Evolutionary conservation across 2,329 filamentous ascomycete genomes (phyloP), one percentile per base, ranked within the genome.

Genomic region (Phialophora verrucosa): DNA sequence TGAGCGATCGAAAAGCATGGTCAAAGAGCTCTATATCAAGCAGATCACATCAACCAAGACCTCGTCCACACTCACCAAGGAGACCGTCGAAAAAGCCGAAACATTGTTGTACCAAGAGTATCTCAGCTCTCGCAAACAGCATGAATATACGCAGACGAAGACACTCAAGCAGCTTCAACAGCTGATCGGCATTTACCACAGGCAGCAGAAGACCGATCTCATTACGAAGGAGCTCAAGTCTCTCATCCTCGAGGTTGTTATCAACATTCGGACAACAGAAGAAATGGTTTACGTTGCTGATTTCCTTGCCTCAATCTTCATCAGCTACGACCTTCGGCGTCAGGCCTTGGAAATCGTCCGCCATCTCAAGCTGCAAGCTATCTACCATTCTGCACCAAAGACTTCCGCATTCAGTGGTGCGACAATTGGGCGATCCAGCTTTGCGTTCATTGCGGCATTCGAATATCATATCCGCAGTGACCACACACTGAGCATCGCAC

Each of bases 351-450:
- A 78, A 49, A 69, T 84, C 3, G 76, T 83, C 4, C 76, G 81
- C 38, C 80, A 84, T 65, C 73, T 85, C 14, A 83, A 82, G 65
- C 78, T 80, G 59, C 82, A 84, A 64, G 78, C 84, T n/a, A 79
- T 84, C 32, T 80, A 81, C 25, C 78, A 79, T 42, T 79, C 82
- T 47, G 71, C 78, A 47, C 73, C 72, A 1, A 63, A 54, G 31
- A 44, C 49, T 73, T 25, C 59, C 0, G 69, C 67, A 53, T 59
- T 74, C 31, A 69, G 72, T 56, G 32, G 77, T 62, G 58, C 71
- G 65, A 55, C 70, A 54, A 6, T 72, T 73, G 1, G 72, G 72
- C 6, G 71, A 71, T 47, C 74, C 1, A 78, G 79, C 8, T 81
- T 81, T 10, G 76, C 82, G 2, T 84, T 83, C 70, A 74, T 83